Conservation (phyloP, 148 eudicot species). For the Vaccinium myrtillus region DNA sequence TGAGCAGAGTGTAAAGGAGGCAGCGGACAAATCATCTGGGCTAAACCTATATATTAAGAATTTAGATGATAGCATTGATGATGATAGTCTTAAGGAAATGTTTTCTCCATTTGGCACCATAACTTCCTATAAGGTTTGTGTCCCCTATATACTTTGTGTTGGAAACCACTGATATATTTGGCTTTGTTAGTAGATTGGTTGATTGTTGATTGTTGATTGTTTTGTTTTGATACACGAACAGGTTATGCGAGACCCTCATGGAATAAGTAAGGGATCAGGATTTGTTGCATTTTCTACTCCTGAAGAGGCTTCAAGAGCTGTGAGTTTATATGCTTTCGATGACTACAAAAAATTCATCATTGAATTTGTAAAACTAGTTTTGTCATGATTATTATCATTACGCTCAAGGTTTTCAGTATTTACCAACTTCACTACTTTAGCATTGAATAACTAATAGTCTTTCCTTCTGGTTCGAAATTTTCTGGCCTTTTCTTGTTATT, state of each 20-base stretch:
- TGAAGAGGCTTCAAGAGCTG: conserved; percentile 92
- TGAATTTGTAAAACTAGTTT: background rate
- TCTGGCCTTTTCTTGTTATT: background rate
- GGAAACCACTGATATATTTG: background rate
- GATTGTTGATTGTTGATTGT: background rate
- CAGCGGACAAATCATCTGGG: conserved; percentile 71
- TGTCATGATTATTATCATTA: background rate
- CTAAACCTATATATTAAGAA: conserved; percentile 75
- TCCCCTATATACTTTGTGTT: background rate
- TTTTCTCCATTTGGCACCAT: conserved; percentile 71
- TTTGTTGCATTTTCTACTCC: conserved; percentile 88
- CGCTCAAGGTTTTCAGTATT: background rate
- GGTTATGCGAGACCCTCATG: conserved; percentile 89
- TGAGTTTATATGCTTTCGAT: conserved; percentile 38
- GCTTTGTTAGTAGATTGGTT: background rate
- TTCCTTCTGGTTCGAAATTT: background rate
- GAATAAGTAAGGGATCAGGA: conserved; percentile 84
- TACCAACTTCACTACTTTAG: background rate
- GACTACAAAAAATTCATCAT: background rate
- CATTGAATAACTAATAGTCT: background rate
- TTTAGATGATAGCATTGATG: conserved; percentile 78
- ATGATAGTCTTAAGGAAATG: conserved; percentile 77
- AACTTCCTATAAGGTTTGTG: conserved; percentile 85
- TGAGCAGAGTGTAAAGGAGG: conserved; percentile 70
- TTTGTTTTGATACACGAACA: conserved; percentile 28